Base-by-base conservation (phyloP, 805 yeast genomes). In the Saturnispora quitensis region DNA sequence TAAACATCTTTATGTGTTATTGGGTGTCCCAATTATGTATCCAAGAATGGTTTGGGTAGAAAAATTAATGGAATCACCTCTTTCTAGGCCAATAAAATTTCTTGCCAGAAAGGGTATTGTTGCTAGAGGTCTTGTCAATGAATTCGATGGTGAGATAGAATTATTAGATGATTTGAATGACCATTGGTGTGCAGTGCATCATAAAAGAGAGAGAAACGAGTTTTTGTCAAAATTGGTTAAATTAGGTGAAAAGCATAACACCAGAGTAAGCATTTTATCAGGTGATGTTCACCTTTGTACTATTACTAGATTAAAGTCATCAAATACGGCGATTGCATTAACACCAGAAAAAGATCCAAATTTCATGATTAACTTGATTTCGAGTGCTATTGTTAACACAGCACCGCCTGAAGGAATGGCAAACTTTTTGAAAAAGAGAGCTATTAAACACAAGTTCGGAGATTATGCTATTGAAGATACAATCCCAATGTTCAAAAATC, bases 261-360 rank as follows among this genome's bases (percentile, higher is more conserved):
- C 85, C 4, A 75, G 99, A 58, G 68, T 93, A 53, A 89, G 98
- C 7, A 84, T 91, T 54, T 71, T 91, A 24, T 78, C 90, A 13
- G 99, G 99, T 31, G 99, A 91, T 63, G 98, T 93, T 43, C 99
- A 93, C 68, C 72, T 91, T 57, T 84, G 93, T 51, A 85, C 90
- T 44, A 68, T 90, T 53, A 95, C 97, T 12, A 73, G 95, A 58
- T 77, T 91, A 68, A 77, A 77, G 60, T 68, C 89, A 7, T 76
- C 77, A 59, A 62, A 65, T n/a, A 67, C 71, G 17, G 61, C 66
- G 5, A 75, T 77, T 54, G 62, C 66, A 15, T 62, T 70, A 17
- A 55, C 68, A 33, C 90, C 95, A 0, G 82, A 81, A 56, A 65
- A 72, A 40, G 96, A 90, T 67, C 85, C 86, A 35, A 69, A 90